Percentiles rank a stretch among this genome's conserved stretches.
Evolutionary conservation across 2,329 filamentous ascomycete species (phyloP).

Genomic region (Sphaceloma murrayae): DNA sequence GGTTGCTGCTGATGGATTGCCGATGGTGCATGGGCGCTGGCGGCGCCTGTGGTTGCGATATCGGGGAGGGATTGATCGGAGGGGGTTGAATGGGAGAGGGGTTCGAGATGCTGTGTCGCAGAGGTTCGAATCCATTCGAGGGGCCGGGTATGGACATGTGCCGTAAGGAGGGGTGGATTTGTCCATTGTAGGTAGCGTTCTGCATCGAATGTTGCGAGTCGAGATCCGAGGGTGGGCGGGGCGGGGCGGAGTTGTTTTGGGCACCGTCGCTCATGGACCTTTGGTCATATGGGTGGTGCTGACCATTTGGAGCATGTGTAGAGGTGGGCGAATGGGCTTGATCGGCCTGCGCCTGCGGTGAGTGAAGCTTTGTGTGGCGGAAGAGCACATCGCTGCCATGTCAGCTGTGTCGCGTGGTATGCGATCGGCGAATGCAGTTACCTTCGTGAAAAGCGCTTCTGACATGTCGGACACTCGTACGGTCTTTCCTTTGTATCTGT

Average conservation of each 20-base stretch:
- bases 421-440: slow-evolving; percentile 23
- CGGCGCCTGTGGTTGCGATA: not conserved
- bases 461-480: slow-evolving; percentile 45
- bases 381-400: slow-evolving; percentile 40
- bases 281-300: slow-evolving; percentile 8
- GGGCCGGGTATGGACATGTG: slow-evolving; percentile 3
- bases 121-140: not conserved
- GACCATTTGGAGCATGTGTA: slow-evolving; percentile 21
- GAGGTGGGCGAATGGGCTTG: slow-evolving; percentile 31
- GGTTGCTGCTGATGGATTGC: slow-evolving; percentile 9
- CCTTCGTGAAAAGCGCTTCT: slow-evolving; percentile 48
- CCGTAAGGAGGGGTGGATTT: slow-evolving; percentile 11
- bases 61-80: not conserved
- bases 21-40: slow-evolving; percentile 13
- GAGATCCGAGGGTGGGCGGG: slow-evolving; percentile 7
- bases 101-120: slow-evolving; percentile 2
- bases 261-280: not conserved
- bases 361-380: slow-evolving; percentile 44
- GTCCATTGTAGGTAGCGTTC: slow-evolving; percentile 3
- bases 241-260: not conserved
- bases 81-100: slow-evolving; percentile 7
- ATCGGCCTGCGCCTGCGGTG: slow-evolving; percentile 23
- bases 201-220: slow-evolving; percentile 8
- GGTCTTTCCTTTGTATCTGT: slow-evolving; percentile 47
- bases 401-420: slow-evolving; percentile 22